A percentile compares a stretch with the other conserved stretches of the same genome.
Evolutionary conservation across 1,284 basidiomycete genomes (phyloP).

Genomic region (Marasmius sp.): DNA sequence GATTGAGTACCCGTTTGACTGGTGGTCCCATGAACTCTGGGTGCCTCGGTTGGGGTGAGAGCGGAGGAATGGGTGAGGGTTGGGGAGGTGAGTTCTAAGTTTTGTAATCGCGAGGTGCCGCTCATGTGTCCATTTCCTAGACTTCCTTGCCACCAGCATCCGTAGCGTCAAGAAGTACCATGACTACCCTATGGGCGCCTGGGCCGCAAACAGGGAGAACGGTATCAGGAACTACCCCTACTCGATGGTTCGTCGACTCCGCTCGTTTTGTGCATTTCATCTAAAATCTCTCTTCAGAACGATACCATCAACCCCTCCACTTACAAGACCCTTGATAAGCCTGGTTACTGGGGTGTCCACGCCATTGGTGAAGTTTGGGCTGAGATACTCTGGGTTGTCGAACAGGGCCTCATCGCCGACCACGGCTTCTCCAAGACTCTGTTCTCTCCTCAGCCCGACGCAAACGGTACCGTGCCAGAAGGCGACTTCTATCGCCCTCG

Average conservation of each 20-base stretch:
- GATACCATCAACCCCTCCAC: conserved; percentile 83
- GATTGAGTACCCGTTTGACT: conserved; percentile 90
- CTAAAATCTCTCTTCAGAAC: conserved; percentile 39
- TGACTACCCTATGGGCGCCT: conserved; percentile 90
- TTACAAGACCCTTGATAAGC: conserved; percentile 95
- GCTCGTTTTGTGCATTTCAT: not conserved
- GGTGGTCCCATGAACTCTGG: conserved; percentile 93
- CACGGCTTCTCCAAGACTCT: conserved; percentile 79
- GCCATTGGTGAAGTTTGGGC: conserved; percentile 97
- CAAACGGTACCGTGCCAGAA: conserved; percentile 59
- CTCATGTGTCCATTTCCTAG: conserved; percentile 30
- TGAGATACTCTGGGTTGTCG: conserved; percentile 86
- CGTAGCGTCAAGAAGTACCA: conserved; percentile 72
- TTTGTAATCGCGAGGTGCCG: not conserved
- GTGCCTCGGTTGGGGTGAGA: conserved; percentile 94
- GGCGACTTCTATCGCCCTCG: conserved; percentile 74
- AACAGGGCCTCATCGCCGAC: conserved; percentile 74
- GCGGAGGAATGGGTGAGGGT: conserved; percentile 95
- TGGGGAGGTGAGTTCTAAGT: conserved; percentile 64
- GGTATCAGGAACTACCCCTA: conserved; percentile 92
- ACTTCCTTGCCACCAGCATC: conserved; percentile 85
- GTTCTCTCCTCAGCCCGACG: conserved; percentile 74
- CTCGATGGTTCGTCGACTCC: conserved; percentile 51
- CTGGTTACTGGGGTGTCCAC: conserved; percentile 90
- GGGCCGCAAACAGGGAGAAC: conserved; percentile 78